Conservation (phyloP, 192 early-diverging fungal genomes). For the Entomortierella lignicola region DNA sequence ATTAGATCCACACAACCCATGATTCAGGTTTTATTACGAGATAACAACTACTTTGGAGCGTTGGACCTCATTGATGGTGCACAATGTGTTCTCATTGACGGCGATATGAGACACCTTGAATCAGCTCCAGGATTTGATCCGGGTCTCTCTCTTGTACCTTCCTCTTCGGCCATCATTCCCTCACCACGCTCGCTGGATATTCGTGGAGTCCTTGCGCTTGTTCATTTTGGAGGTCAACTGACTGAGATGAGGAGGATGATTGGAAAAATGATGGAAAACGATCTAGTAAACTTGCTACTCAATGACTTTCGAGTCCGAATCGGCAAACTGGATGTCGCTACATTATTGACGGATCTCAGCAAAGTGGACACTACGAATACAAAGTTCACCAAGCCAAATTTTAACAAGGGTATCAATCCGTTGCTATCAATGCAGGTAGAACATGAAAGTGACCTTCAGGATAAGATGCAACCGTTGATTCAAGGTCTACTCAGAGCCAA, state of each 20-base stretch:
- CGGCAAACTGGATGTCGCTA: conserved; percentile 60
- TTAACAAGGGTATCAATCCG: conserved; percentile 45
- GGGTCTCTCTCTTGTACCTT: conserved; percentile 43
- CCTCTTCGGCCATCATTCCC: conserved; percentile 54
- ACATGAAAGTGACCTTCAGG: conserved; percentile 56
- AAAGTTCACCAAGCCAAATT: conserved; percentile 45
- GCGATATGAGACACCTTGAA: conserved; percentile 56
- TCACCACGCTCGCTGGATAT: conserved; percentile 66
- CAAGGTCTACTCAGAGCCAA: conserved; percentile 84
- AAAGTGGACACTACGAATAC: conserved; percentile 49
- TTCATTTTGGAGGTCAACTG: conserved; percentile 71
- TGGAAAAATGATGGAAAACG: conserved; percentile 78
- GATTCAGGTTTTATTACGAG: conserved; percentile 83
- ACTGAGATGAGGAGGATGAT: conserved; percentile 73
- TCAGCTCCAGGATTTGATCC: conserved; percentile 40
- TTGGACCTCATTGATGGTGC: conserved; percentile 91
- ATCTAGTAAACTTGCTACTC: conserved; percentile 73
- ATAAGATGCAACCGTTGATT: conserved; percentile 76
- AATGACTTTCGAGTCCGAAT: conserved; percentile 69
- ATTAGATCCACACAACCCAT: conserved; percentile 84
- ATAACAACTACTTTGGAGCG: conserved; percentile 89
- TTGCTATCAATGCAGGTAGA: conserved; percentile 40
- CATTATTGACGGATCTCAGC: conserved; percentile 35
- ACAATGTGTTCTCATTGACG: conserved; percentile 64
- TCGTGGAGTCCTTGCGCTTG: conserved; percentile 67